These are phyloP conservation scores for Naegleria lovaniensis DNA, from an alignment of 208 protist species.

Conservation along the genomic window DNA sequence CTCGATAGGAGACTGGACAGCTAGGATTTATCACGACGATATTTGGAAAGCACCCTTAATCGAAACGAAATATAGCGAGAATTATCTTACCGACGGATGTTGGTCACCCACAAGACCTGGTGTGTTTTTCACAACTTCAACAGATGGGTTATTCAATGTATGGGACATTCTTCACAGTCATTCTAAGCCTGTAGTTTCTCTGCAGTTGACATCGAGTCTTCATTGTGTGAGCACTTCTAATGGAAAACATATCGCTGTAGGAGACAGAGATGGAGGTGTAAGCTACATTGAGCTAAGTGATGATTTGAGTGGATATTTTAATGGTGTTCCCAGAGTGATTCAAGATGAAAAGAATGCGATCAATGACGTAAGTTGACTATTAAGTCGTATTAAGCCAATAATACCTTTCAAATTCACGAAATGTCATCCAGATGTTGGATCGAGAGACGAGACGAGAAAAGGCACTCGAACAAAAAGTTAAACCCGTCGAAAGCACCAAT, in stretches of 20 bases:
- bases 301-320: conserved; percentile 5
- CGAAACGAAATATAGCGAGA: conserved; percentile 87
- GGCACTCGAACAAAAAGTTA: not conserved
- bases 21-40: conserved; percentile 80
- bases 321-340: not conserved
- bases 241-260: conserved; percentile 72
- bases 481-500: not conserved
- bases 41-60: conserved; percentile 64
- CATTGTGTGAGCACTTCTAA: conserved; percentile 64
- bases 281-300: conserved; percentile 74
- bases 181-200: conserved; percentile 72
- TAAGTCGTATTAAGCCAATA: too few relatives aligned
- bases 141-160: conserved; percentile 87
- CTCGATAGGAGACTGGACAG: conserved; percentile 90
- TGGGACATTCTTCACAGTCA: conserved; percentile 90
- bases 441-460: not conserved
- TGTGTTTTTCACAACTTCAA: conserved; percentile 90
- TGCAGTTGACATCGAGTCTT: conserved; percentile 77
- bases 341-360: conserved; percentile 12
- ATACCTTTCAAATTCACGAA: too few relatives aligned
- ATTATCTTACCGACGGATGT: conserved; percentile 80
- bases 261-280: conserved; percentile 80
- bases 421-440: not conserved
- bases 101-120: conserved; percentile 84
- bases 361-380: not conserved